phyloP scores from a whole-genome alignment of 2,329 filamentous ascomycete genomes.

The Byssochlamys sp. region DNA sequence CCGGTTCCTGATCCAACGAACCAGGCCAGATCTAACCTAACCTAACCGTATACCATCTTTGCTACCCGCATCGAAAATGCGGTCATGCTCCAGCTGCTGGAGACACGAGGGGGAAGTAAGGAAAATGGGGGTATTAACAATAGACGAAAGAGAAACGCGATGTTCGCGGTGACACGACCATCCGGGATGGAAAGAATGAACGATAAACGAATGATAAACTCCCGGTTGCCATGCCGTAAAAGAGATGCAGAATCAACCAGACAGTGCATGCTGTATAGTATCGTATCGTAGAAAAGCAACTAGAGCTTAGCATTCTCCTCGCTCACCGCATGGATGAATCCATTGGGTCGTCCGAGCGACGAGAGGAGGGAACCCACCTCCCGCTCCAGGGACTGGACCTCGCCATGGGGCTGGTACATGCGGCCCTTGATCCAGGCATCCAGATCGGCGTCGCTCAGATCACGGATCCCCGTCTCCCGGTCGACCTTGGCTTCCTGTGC shows the following conservation, averaged over 20 bases:
- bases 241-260: neutral
- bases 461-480: constrained; percentile 36
- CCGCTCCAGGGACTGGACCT: constrained; percentile 38
- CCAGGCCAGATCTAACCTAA: neutral
- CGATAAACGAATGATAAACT: neutral
- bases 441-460: constrained; percentile 33
- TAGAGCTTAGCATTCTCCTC: constrained; percentile 10
- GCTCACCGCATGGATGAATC: constrained; percentile 1
- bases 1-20: neutral
- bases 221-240: neutral
- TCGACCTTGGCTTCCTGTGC: constrained; percentile 71
- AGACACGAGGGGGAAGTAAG: neutral
- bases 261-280: neutral
- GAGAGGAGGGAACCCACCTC: constrained; percentile 37
- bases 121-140: neutral
- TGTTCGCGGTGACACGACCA: neutral
- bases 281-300: neutral
- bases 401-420: constrained; percentile 42
- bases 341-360: constrained; percentile 13
- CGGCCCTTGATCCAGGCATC: constrained; percentile 40
- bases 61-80: neutral
- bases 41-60: neutral
- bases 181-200: neutral
- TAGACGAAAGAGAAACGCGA: neutral
- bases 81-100: neutral